These are phyloP conservation scores for Ophiostoma ips DNA, from an alignment of 2,329 filamentous ascomycete species.

Conservation along the genomic window DNA sequence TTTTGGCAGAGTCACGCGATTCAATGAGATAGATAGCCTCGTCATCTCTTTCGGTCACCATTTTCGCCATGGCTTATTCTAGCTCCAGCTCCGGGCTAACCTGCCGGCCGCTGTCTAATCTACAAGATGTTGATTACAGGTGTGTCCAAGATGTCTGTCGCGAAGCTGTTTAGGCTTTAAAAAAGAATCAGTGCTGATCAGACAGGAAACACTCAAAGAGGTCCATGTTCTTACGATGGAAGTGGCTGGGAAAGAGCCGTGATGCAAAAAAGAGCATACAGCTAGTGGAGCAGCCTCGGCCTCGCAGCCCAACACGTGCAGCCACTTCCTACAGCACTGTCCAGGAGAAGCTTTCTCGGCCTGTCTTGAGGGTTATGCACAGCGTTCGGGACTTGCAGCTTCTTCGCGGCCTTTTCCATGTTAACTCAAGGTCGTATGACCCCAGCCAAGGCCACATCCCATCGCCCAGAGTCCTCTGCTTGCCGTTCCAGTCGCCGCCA, in stretches of 20 bases:
- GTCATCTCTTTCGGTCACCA: no score
- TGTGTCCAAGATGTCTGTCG: no score
- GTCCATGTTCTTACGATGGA: slow-evolving; percentile 5
- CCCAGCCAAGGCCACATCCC: not conserved
- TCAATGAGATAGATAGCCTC: no score
- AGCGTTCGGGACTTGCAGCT: slow-evolving; percentile 2
- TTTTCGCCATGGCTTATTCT: no score
- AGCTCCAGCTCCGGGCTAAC: no score
- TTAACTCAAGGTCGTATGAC: not conserved
- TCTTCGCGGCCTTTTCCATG: not conserved
- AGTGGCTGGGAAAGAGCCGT: slow-evolving; percentile 1
- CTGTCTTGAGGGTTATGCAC: slow-evolving; percentile 5
- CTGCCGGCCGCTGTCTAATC: no score
- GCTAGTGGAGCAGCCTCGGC: not conserved
- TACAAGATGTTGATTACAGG: no score
- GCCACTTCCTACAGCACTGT: slow-evolving; percentile 1
- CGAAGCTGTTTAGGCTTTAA: no score
- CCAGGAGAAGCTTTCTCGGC: slow-evolving; percentile 5
- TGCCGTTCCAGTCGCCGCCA: not conserved
- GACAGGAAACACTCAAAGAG: slow-evolving; percentile 3
- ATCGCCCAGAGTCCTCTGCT: not conserved
- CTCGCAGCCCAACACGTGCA: no score
- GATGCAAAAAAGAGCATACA: not conserved
- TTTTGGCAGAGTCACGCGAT: no score
- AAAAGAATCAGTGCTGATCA: no score